Base-by-base conservation (phyloP, 768 basidiomycete genomes). In the Leccinellum albellum region DNA sequence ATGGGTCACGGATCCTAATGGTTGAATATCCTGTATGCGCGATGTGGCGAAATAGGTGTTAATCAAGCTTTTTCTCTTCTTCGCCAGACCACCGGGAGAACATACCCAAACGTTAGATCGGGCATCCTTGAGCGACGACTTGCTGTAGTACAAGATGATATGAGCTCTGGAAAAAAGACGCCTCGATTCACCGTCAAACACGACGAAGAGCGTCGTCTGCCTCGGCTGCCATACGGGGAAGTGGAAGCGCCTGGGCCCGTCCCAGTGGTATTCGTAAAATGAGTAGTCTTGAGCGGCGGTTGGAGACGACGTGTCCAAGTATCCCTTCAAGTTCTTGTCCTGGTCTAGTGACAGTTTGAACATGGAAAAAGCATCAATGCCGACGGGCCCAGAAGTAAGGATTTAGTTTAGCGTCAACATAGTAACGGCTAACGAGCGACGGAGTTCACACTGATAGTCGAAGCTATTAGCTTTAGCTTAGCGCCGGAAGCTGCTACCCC, bases 191-290 rank as follows among this genome's bases (percentile, higher is more conserved):
- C 59, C 57, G 20, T 68, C 66, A 33, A 68, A 65, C 37, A 68
- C 59, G 1, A 65, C 63, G 32, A 52, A 40, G 10, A 67, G 56
- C 7, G 66, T 63, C 12, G 66, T 67, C 50, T 63, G 63, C 24
- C 64, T 60, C 10, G 66, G 66, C 21, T 68, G 61, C 66, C 66
- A 60, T 15, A 65, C 63, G 4, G 63, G 63, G 45, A 68, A 33
- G 17, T 63, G 58, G 12, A 24, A 14, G 8, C 66, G 61, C 42
- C 51, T 68, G 7, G 66, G 66, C 23, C 64, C 66, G 17, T 68
- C 59, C 66, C 63, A 67, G 40, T 68, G 51, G 24, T 60, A 56
- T 12, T 67, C 66, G 2, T 65, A 60, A 3, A 68, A 33, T 8
- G 63, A 65, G 47, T 48, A 53, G 33, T 55, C 52, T 12, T 12